These are phyloP conservation scores for Phymatotrichopsis omnivora DNA, from an alignment of 2,329 filamentous ascomycete species.

Conservation along the genomic window DNA sequence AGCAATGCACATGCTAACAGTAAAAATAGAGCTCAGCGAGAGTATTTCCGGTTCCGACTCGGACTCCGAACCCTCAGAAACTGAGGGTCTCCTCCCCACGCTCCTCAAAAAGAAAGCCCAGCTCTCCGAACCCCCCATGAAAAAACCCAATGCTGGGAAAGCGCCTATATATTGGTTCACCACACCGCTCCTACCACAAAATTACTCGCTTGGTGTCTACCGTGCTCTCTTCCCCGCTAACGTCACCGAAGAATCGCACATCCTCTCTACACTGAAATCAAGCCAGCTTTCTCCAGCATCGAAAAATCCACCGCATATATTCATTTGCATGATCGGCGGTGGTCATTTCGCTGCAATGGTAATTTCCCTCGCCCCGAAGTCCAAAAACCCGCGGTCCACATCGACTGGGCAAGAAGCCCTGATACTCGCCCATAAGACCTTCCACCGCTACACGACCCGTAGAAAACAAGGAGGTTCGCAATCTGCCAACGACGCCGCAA, in stretches of 20 bases:
- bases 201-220: conserved; percentile 78
- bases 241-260: conserved; percentile 53
- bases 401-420: conserved; percentile 74
- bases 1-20: conserved; percentile 16
- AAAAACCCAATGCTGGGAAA: conserved; percentile 48
- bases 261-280: conserved; percentile 58
- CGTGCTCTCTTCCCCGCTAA: conserved; percentile 63
- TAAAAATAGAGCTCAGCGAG: conserved; percentile 60
- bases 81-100: conserved; percentile 45
- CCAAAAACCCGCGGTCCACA: conserved; percentile 55
- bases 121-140: conserved; percentile 45
- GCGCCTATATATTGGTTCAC: conserved; percentile 77
- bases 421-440: conserved; percentile 91
- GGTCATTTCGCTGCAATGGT: conserved; percentile 97
- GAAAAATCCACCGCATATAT: conserved; percentile 63
- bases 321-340: conserved; percentile 96
- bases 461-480: conserved; percentile 94
- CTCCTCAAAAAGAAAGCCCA: conserved; percentile 52
- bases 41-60: conserved; percentile 76
- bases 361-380: conserved; percentile 73
- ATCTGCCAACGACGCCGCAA: conserved; percentile 87
- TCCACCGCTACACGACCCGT: conserved; percentile 91
- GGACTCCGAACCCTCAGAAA: conserved; percentile 43
- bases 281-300: conserved; percentile 59
- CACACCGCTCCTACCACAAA: conserved; percentile 61